Evolutionary conservation across 1,284 basidiomycete species (phyloP).

Genomic region (Ganoderma leucocontextum): DNA sequence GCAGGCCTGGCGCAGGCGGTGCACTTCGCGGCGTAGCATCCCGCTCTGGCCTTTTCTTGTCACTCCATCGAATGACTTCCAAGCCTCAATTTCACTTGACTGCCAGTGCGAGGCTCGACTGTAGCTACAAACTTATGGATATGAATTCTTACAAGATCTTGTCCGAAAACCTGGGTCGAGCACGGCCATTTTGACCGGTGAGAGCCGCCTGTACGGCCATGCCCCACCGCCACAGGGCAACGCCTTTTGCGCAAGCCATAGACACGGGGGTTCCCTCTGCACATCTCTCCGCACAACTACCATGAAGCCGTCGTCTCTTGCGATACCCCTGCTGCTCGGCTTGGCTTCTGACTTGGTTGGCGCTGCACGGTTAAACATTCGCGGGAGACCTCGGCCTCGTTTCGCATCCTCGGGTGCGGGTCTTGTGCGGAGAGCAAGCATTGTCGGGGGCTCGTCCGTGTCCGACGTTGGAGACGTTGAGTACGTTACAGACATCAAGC

Average conservation of each 20-base stretch:
- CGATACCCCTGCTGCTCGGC: conserved; percentile 32
- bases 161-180: too few species aligned
- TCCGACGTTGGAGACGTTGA: conserved; percentile 43
- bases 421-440: conserved; percentile 17
- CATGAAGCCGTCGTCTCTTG: conserved; percentile 34
- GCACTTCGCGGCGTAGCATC: conserved; percentile 14
- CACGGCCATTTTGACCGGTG: background rate
- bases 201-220: conserved; percentile 14
- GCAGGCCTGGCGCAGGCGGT: conserved; percentile 11
- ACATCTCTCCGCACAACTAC: conserved; percentile 1
- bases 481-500: conserved; percentile 49
- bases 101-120: background rate
- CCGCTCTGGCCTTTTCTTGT: background rate
- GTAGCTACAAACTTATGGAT: background rate
- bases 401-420: background rate
- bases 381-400: conserved; percentile 23
- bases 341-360: conserved; percentile 33
- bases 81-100: background rate
- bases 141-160: background rate
- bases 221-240: conserved; percentile 20
- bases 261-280: background rate
- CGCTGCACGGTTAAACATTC: conserved; percentile 35
- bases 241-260: background rate
- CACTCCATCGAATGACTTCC: background rate
- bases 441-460: conserved; percentile 20